phyloP scores from a whole-genome alignment of 768 basidiomycete species.

The Amanita rubescens region DNA sequence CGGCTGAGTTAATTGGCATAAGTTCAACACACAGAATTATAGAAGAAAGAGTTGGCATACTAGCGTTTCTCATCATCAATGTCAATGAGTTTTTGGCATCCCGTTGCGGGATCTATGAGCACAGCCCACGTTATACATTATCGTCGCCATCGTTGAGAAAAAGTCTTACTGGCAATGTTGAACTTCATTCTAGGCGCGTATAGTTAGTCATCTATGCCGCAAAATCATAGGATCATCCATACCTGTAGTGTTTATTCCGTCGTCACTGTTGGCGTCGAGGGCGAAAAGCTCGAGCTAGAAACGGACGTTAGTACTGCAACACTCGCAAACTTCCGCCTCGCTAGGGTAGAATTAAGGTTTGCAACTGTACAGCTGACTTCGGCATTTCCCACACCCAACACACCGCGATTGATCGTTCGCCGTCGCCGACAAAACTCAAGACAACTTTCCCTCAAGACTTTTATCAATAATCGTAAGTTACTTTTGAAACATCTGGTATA shows the following conservation, averaged over 20 bases:
- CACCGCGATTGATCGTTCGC: background rate
- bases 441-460: conserved; percentile 40
- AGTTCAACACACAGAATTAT: background rate
- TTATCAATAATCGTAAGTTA: conserved; percentile 18
- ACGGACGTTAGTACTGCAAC: conserved; percentile 4
- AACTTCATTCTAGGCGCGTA: conserved; percentile 73
- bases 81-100: conserved; percentile 94
- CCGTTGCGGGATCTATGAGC: conserved; percentile 83
- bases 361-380: conserved; percentile 48
- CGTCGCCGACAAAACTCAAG: conserved; percentile 31
- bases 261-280: conserved; percentile 36
- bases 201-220: conserved; percentile 11
- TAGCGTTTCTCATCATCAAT: conserved; percentile 86
- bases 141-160: conserved; percentile 9
- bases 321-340: conserved; percentile 11
- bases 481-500: background rate
- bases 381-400: conserved; percentile 23
- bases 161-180: conserved; percentile 86
- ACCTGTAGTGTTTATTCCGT: conserved; percentile 36
- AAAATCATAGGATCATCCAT: conserved; percentile 4
- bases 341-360: conserved; percentile 43
- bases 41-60: conserved; percentile 33
- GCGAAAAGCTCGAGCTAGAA: conserved; percentile 16
- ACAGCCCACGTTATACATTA: conserved; percentile 12
- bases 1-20: conserved; percentile 43